phyloP scores from a whole-genome alignment of 257 asterid species.

The Jacaranda mimosifolia region DNA sequence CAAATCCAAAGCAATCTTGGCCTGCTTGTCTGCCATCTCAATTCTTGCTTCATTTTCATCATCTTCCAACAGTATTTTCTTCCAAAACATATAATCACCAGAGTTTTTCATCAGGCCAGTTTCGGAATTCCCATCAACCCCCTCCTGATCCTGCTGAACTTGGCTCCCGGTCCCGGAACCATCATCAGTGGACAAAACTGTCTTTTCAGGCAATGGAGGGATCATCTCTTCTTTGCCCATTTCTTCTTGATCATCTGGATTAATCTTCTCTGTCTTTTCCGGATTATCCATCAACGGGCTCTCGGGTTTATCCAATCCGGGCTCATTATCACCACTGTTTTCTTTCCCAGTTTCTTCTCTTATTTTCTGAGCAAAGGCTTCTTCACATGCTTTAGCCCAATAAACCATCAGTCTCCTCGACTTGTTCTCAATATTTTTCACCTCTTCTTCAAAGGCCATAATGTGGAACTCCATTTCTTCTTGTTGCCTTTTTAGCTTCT shows the following conservation, averaged over 20 bases:
- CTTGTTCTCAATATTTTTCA: slow-evolving; percentile 14
- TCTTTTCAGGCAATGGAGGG: background rate
- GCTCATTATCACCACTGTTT: slow-evolving; percentile 25
- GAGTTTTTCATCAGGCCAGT: background rate
- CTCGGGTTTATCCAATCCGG: slow-evolving; percentile 15
- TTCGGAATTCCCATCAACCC: background rate
- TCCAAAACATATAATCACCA: slow-evolving; percentile 34
- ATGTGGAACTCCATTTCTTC: slow-evolving; percentile 39
- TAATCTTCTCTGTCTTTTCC: background rate
- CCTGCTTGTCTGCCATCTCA: slow-evolving; percentile 24
- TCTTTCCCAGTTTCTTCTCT: slow-evolving; percentile 13
- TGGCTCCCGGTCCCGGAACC: background rate
- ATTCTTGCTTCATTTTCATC: slow-evolving; percentile 33
- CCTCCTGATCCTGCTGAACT: background rate
- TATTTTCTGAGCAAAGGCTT: slow-evolving; percentile 15
- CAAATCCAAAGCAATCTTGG: slow-evolving; percentile 32
- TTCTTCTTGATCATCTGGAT: background rate
- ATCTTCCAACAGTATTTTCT: slow-evolving; percentile 25
- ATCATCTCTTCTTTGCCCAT: background rate
- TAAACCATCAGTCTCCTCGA: slow-evolving; percentile 20
- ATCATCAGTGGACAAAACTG: background rate
- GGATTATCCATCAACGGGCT: background rate
- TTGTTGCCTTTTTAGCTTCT: slow-evolving; percentile 44
- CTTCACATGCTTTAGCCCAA: slow-evolving; percentile 39
- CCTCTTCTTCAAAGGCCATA: slow-evolving; percentile 20